Base-by-base conservation (phyloP, 139 green algal species). In the Chlorella sp. region DNA sequence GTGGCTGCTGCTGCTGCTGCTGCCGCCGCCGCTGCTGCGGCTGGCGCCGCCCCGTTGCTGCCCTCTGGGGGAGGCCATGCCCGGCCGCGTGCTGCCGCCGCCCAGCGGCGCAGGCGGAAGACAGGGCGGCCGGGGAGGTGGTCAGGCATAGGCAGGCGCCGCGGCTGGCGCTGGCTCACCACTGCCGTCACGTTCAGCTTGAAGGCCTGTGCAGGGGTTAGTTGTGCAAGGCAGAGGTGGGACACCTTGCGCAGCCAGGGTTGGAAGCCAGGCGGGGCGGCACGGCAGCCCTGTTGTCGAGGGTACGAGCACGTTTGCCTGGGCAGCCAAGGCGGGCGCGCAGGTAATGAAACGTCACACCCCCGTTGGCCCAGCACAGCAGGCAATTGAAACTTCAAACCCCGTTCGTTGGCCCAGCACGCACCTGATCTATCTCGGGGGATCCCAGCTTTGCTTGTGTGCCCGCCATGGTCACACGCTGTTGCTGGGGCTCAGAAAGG, bases 81-180 rank as follows among this genome's bases (percentile, higher is more conserved):
- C 22, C 78, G 48, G 39, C 86, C 87, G 18, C 83, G 83, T 12
- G 80, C 87, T 26, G 53, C 85, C 32, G 90, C 90, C 0, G 87
- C 90, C 86, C 87, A 91, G 30, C 86, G 82, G 36, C 86, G 81
- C 66, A 93, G 68, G 34, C 90, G 89, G 53, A 73, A 81, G 32
- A 93, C 90, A 22, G 90, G 90, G 81, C 90, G 86, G 28, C 90
- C 90, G 19, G 90, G 90, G 30, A 93, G n/a, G 48, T 93, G 90
- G 78, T 89, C 76, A 0, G 90, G 78, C 66, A 86, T 36, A 1
- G 48, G 66, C 78, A 85, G 66, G 78, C 78, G 66, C 60, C 86
- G 60, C 7, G 24, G 57, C 76, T 78, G 75, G 7, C 57, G 86
- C 76, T 90, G 60, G 76, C 73, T 85, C 66, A 93, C 32, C 26